Evolutionary conservation across 257 asterid genomes (phyloP).

Genomic region (Capsicum baccatum): DNA sequence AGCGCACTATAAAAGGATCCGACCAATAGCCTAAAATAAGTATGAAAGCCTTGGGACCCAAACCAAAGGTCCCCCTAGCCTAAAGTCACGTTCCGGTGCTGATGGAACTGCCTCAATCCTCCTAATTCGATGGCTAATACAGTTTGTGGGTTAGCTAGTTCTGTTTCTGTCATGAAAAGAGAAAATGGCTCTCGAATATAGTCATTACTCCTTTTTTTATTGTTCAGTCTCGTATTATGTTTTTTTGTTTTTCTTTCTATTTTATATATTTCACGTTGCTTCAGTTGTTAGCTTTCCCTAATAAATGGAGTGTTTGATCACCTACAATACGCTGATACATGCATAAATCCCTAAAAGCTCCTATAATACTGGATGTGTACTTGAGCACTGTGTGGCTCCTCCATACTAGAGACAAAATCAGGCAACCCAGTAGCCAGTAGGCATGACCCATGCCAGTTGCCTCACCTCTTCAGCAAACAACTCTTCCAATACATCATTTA

Average conservation of each 20-base stretch:
- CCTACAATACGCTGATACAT: constrained; percentile 14
- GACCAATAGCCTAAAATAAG: no score
- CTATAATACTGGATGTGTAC: not conserved
- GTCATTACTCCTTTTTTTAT: not conserved
- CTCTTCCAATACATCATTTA: constrained; percentile 71
- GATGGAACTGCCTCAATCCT: not conserved
- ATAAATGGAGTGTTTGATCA: not conserved
- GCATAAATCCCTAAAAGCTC: not conserved
- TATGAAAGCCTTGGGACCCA: no score
- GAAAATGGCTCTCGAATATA: not conserved
- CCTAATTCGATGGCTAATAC: not conserved
- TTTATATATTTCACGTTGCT: not conserved
- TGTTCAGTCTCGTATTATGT: not conserved
- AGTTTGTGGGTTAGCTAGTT: not conserved
- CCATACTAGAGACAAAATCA: constrained; percentile 18
- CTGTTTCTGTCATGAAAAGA: not conserved
- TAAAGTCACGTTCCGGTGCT: no score
- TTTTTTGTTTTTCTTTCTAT: not conserved
- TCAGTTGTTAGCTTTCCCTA: constrained; percentile 11
- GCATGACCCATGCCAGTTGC: constrained; percentile 9
- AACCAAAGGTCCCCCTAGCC: no score
- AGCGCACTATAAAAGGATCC: not conserved
- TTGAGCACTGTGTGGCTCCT: not conserved
- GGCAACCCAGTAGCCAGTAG: not conserved
- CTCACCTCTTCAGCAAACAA: constrained; percentile 53